Conservation (phyloP, 1,139 yeast species). For the Suhomyces wounanorum region DNA sequence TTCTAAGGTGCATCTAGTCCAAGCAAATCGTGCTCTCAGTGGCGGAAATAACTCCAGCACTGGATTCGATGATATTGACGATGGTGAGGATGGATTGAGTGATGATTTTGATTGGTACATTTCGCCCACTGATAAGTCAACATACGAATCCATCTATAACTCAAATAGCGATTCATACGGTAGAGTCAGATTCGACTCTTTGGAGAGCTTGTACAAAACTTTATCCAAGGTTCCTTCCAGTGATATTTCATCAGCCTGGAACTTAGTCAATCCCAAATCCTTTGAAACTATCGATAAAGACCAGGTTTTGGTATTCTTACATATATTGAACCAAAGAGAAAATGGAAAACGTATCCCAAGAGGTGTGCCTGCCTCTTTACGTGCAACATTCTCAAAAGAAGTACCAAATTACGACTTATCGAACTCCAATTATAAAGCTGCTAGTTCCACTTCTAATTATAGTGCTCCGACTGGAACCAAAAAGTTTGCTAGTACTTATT, state of each 20-base stretch:
- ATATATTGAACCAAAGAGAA: constrained; percentile 86
- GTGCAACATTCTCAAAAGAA: constrained; percentile 90
- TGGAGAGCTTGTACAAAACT: constrained; percentile 67
- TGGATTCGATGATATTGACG: constrained; percentile 41
- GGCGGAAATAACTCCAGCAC: constrained; percentile 6
- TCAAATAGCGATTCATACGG: constrained; percentile 80
- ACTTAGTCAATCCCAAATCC: constrained; percentile 86
- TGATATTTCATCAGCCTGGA: constrained; percentile 94
- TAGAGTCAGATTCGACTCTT: constrained; percentile 73
- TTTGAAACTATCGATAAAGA: constrained; percentile 89
- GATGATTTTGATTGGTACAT: constrained; percentile 95
- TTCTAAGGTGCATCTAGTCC: constrained; percentile 78
- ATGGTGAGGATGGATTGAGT: constrained; percentile 56
- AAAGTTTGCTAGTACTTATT: constrained; percentile 44
- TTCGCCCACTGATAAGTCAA: constrained; percentile 77
- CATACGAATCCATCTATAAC: constrained; percentile 78
- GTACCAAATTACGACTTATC: constrained; percentile 73
- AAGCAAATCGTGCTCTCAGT: constrained; percentile 69
- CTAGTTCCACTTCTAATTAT: constrained; percentile 19
- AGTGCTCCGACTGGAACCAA: constrained; percentile 18
- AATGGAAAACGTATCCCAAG: constrained; percentile 87
- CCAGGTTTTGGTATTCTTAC: constrained; percentile 85
- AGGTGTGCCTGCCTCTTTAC: constrained; percentile 88
- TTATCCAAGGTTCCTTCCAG: constrained; percentile 74
- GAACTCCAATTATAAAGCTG: constrained; percentile 16